phyloP scores from a whole-genome alignment of 2,329 filamentous ascomycete genomes.

The Ceratocystiopsis minuta region DNA sequence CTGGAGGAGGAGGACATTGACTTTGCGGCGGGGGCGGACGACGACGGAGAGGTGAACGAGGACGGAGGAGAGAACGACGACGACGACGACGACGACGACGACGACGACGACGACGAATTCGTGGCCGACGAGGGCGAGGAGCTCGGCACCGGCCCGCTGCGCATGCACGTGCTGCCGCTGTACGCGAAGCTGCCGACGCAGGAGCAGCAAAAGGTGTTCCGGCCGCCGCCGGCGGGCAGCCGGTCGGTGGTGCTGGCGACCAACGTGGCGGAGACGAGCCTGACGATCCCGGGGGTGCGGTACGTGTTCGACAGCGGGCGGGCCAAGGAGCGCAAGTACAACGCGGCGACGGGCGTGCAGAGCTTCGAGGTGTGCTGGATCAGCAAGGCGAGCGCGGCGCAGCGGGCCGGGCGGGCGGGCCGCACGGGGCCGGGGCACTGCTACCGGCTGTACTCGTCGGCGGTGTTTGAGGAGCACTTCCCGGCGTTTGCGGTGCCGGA shows the following conservation, averaged over 20 bases:
- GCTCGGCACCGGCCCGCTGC: constrained; percentile 41
- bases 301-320: constrained; percentile 94
- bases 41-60: constrained; percentile 21
- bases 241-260: constrained; percentile 81
- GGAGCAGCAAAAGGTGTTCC: constrained; percentile 82
- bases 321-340: constrained; percentile 80
- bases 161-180: constrained; percentile 78
- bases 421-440: constrained; percentile 92
- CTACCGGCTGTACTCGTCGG: constrained; percentile 85
- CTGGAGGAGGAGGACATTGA: constrained; percentile 79
- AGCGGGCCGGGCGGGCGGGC: constrained; percentile 83
- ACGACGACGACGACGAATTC: constrained; percentile 42
- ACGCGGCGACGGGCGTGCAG: constrained; percentile 77
- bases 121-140: constrained; percentile 49
- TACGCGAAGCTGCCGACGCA: constrained; percentile 84
- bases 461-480: constrained; percentile 83
- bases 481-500: constrained; percentile 74
- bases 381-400: constrained; percentile 87
- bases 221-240: constrained; percentile 63
- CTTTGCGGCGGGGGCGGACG: constrained; percentile 37
- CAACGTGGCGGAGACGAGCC: constrained; percentile 90
- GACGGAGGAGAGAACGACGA: constrained; percentile 43
- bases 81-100: constrained; percentile 41
- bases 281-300: constrained; percentile 86
- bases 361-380: constrained; percentile 94